These are phyloP conservation scores for Neurospora sp. DNA, from an alignment of 495 filamentous ascomycete species.

Conservation along the genomic window DNA sequence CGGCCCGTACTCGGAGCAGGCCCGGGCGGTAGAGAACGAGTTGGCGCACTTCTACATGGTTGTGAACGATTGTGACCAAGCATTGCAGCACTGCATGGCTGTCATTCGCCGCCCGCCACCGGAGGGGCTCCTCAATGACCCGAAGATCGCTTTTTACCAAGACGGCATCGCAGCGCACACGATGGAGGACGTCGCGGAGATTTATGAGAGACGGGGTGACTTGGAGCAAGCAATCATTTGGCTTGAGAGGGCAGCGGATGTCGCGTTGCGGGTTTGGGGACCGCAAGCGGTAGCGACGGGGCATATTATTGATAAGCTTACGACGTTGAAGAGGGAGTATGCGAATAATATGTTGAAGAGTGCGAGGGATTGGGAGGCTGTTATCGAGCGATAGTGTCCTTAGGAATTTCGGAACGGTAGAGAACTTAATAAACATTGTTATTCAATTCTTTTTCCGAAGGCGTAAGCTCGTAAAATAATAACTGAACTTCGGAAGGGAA, in stretches of 20 bases:
- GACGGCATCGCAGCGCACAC: conserved; percentile 22
- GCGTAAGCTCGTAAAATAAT: too few species aligned
- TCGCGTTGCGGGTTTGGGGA: conserved; percentile 19
- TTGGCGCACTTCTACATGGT: conserved; percentile 25
- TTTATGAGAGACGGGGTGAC: conserved; percentile 19
- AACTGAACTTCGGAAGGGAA: too few species aligned
- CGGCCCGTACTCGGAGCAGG: conserved; percentile 17
- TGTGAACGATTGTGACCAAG: conserved; percentile 12
- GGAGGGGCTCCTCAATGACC: background rate
- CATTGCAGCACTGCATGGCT: conserved; percentile 21
- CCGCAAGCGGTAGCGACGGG: conserved; percentile 16
- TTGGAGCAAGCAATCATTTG: conserved; percentile 17
- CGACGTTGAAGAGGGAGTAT: conserved; percentile 15
- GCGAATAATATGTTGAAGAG: conserved; percentile 18
- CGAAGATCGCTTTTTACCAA: conserved; percentile 10
- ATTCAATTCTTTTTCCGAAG: too few species aligned
- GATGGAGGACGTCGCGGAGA: conserved; percentile 27
- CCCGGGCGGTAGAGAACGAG: conserved; percentile 19
- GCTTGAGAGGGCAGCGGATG: conserved; percentile 18
- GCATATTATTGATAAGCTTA: conserved; percentile 24
- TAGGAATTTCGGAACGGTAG: background rate
- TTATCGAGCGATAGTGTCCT: background rate
- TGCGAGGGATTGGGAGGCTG: conserved; percentile 16
- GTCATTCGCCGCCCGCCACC: conserved; percentile 15
- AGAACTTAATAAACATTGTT: background rate